phyloP scores from a whole-genome alignment of 768 basidiomycete genomes.

The Leccinum fibrillosum region DNA sequence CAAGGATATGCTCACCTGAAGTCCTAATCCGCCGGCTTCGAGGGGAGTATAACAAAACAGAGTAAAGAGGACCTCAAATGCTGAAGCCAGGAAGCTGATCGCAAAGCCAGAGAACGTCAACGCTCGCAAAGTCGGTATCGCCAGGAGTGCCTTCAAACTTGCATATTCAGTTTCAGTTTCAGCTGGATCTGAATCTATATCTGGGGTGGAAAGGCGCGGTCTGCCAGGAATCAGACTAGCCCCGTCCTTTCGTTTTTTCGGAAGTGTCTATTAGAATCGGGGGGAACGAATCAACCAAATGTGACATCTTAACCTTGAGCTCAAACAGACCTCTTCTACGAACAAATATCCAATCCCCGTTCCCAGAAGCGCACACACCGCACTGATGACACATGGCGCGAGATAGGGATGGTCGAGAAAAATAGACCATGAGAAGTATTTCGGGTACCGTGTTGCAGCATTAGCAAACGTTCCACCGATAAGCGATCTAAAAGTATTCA shows the following conservation, averaged over 20 bases:
- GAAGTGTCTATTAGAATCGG: constrained; percentile 1
- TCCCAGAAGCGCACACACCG: constrained; percentile 3
- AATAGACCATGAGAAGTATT: constrained; percentile 4
- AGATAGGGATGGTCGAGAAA: constrained; percentile 11
- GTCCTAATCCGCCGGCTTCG: constrained; percentile 31
- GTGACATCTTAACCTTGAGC: background rate
- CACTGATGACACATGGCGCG: background rate
- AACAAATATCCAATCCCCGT: background rate
- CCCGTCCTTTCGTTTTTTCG: background rate
- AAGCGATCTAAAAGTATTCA: constrained; percentile 1
- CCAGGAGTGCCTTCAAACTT: background rate
- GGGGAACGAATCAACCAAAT: background rate
- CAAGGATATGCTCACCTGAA: constrained; percentile 37
- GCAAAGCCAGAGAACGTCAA: background rate
- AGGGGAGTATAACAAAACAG: background rate
- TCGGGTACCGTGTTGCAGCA: constrained; percentile 6
- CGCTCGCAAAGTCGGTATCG: background rate
- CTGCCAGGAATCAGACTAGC: background rate
- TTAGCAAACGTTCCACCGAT: constrained; percentile 11
- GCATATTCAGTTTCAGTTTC: background rate
- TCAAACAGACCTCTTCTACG: constrained; percentile 9
- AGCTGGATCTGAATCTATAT: background rate
- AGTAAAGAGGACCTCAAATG: background rate
- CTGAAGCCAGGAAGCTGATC: background rate
- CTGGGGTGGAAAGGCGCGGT: background rate